Conservation (phyloP, 2,329 filamentous ascomycete genomes). For the Fusarium sp. region DNA sequence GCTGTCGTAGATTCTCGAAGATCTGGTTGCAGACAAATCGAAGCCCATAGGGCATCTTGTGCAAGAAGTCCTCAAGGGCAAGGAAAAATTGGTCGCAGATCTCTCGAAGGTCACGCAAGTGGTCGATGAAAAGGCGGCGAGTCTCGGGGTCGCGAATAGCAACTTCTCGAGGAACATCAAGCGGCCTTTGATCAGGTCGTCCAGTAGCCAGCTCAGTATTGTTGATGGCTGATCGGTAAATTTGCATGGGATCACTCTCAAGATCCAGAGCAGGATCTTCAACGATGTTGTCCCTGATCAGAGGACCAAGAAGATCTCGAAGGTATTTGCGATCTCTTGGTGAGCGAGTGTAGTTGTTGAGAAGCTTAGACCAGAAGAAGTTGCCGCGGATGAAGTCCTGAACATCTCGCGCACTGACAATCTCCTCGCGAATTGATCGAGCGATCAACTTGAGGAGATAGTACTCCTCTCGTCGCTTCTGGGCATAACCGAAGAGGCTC, state of each 20-base stretch:
- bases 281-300: constrained; percentile 92
- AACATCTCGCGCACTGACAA: constrained; percentile 77
- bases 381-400: constrained; percentile 91
- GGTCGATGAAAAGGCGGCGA: constrained; percentile 90
- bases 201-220: constrained; percentile 97
- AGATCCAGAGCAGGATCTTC: constrained; percentile 91
- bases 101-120: constrained; percentile 92
- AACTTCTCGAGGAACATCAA: constrained; percentile 88
- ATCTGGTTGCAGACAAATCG: constrained; percentile 89
- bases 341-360: constrained; percentile 88
- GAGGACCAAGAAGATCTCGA: constrained; percentile 82
- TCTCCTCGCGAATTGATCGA: constrained; percentile 85
- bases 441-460: constrained; percentile 91
- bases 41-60: constrained; percentile 92
- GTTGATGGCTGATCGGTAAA: constrained; percentile 94
- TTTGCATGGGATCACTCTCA: constrained; percentile 97
- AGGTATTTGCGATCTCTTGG: constrained; percentile 93
- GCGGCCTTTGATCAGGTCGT: constrained; percentile 80
- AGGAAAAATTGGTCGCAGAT: constrained; percentile 92
- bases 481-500: constrained; percentile 96
- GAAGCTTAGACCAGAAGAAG: constrained; percentile 91
- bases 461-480: constrained; percentile 97
- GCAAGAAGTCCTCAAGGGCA: constrained; percentile 82
- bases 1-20: constrained; percentile 79
- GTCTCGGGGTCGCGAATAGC: constrained; percentile 98